Base-by-base conservation (phyloP, 768 basidiomycete species). In the Tephrocybe sp. region DNA sequence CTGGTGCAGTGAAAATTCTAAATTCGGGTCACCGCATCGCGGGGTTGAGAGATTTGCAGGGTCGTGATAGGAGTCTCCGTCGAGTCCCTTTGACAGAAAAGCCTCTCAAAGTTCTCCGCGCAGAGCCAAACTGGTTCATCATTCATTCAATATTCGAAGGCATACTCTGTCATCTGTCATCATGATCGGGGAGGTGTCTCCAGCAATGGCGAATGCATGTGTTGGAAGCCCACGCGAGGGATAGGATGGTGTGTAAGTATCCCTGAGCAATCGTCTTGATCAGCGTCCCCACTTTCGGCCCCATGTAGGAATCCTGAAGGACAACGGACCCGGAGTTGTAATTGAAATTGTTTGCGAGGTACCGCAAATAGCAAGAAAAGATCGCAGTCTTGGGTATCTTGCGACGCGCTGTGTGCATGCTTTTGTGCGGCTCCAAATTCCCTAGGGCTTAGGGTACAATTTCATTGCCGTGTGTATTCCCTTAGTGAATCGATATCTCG, bases 61-160 rank as follows among this genome's bases (percentile, higher is more conserved):
- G 47, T 48, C 27, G 28, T 12, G 12, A 30, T 7, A 30, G 18
- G 22, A 9, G 27, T 9, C 24, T 36, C 7, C 30, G 28, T 34
- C 25, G 28, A n/a, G 18, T 18, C 16, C 11, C 30, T 39, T n/a
- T 9, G 27, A 18, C 27, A 36, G 36, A 37, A 16, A 8, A 11
- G 9, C 28, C 16, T 32, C 12, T 25, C 9, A 22, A 16, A 28
- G n/a, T 30, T 38, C 28, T 32, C 19, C 19, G n/a, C 25, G 16
- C 15, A 22, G 16, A 43, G 36, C 6, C 48, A 42, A 49, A 49
- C 48, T 42, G 48, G 48, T 42, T 49, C 48, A 36, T 31, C 6
- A 15, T 35, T 13, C 9, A 22, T 9, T 8, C 34, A n/a, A n/a
- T 34, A 34, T 34, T 26, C 39, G 35, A 22, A 11, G 15, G 9